Conservation (phyloP, 306 rosid species). For the Gastrolobium villosum region DNA sequence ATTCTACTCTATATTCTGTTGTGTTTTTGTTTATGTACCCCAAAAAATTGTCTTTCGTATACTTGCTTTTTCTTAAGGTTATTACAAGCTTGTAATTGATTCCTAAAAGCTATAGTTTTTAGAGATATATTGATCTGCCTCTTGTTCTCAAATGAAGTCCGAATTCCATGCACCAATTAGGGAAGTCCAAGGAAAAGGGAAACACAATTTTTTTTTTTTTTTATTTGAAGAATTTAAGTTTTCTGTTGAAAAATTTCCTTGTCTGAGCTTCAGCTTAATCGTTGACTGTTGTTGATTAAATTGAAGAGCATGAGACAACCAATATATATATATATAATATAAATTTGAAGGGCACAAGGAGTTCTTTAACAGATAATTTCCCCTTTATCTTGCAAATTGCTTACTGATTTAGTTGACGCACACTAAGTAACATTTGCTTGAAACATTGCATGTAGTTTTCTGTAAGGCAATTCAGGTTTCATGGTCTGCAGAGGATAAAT, state of each 20-base stretch:
- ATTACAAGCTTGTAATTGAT: neutral
- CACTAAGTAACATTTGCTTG: constrained; percentile 20
- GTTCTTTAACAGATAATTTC: constrained; percentile 1
- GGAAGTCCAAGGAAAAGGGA: no score
- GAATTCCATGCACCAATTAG: no score
- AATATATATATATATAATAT: no score
- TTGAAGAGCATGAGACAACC: neutral
- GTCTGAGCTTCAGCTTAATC: neutral
- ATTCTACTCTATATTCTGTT: neutral
- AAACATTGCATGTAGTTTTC: constrained; percentile 32
- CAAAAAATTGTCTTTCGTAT: neutral
- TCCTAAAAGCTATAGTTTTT: neutral
- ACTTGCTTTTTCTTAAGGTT: neutral
- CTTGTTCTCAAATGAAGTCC: no score
- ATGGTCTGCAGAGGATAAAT: neutral
- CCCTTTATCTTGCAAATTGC: constrained; percentile 5
- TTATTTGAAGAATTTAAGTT: no score
- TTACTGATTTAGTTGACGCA: constrained; percentile 4
- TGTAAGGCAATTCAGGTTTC: constrained; percentile 23
- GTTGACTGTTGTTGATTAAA: constrained; percentile 30
- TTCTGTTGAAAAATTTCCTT: no score
- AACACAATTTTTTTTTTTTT: no score
- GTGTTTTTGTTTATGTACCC: neutral
- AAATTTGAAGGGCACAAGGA: neutral
- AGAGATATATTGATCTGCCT: no score